Base-by-base conservation (phyloP, 129 eudicot species). In the Smallanthus sonchifolius region DNA sequence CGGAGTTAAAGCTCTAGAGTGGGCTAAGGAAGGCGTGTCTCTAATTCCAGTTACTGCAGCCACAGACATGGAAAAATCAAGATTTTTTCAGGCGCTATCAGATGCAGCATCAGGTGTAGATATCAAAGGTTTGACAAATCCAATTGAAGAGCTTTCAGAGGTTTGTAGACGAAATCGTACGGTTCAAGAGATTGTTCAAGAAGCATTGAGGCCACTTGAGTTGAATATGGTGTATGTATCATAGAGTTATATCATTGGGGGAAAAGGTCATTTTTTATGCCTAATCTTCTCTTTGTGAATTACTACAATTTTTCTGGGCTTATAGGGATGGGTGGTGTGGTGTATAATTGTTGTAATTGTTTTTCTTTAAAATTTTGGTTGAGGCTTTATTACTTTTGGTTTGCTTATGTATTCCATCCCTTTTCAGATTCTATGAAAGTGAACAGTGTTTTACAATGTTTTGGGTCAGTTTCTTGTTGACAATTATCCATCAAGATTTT, bases 131-230 rank as follows among this genome's bases (percentile, higher is more conserved):
- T 76, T 91, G 36, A 87, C 85, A 52, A 75, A 79, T 69, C 97
- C 99, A 15, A 85, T 95, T 37, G 99, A 95, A 80, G 99, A 95
- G 83, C 83, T 95, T 66, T 87, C 97, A 7, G 99, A 95, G 84
- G 97, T 95, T 73, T 95, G 99, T 71, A 81, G 99, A n/a, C 97
- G 99, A 16, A 95, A 95, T 72, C 84, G 99, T 55, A 87, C 97
- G 3, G 99, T 95, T 52, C 99, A 88, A 71, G 99, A 95, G 81
- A 95, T 95, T n/a, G 99, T 95, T 85, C 99, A 88, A 83, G 95
- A 86, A 70, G 92, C 94, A 61, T 84, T 95, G 87, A 87, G 93
- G 89, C 97, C 99, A 15, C 95, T 81, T 37, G 99, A 95, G 74
- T 59, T 94, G 82, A 88, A 91, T 80, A 60, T 79, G 77, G 82